phyloP scores from a whole-genome alignment of 2,329 filamentous ascomycete species.

The Penicillium sp. region DNA sequence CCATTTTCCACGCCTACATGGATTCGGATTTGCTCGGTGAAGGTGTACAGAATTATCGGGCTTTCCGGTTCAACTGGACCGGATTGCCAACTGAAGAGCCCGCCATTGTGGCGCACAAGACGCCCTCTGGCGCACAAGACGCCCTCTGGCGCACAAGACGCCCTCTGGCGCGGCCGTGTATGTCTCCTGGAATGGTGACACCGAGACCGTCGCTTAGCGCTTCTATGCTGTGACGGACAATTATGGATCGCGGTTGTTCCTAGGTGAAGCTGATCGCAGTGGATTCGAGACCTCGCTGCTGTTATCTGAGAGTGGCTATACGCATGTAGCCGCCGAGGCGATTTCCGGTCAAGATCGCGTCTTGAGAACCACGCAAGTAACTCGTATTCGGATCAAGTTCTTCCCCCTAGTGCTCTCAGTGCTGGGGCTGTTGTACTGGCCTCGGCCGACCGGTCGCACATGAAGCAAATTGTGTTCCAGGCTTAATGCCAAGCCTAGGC shows the following conservation, averaged over 20 bases:
- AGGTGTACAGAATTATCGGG: slow-evolving; percentile 42
- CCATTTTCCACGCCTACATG: slow-evolving; percentile 42
- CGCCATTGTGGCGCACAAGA: slow-evolving; percentile 38
- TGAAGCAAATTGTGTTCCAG: slow-evolving; percentile 12
- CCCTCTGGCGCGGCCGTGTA: slow-evolving; percentile 42
- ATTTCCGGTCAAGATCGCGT: slow-evolving; percentile 27
- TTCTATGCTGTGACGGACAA: slow-evolving; percentile 45
- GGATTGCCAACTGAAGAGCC: slow-evolving; percentile 37
- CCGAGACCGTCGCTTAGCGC: slow-evolving; percentile 49
- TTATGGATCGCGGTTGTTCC: slow-evolving; percentile 24
- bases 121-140: slow-evolving; percentile 28
- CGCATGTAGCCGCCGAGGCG: slow-evolving; percentile 44
- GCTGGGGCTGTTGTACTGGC: not conserved
- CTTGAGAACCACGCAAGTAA: slow-evolving; percentile 25
- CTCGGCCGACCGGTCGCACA: not conserved
- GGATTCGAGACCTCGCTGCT: slow-evolving; percentile 33
- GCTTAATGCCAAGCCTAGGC: not conserved
- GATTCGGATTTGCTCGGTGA: slow-evolving; percentile 44
- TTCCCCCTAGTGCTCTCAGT: slow-evolving; percentile 9
- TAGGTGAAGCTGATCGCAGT: slow-evolving; percentile 27
- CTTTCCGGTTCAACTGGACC: slow-evolving; percentile 42
- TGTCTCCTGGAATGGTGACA: slow-evolving; percentile 58
- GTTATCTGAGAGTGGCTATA: slow-evolving; percentile 25
- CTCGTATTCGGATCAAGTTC: slow-evolving; percentile 20
- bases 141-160: slow-evolving; percentile 38